phyloP scores from a whole-genome alignment of 305 asterid genomes.

The Petunia hybrid region DNA sequence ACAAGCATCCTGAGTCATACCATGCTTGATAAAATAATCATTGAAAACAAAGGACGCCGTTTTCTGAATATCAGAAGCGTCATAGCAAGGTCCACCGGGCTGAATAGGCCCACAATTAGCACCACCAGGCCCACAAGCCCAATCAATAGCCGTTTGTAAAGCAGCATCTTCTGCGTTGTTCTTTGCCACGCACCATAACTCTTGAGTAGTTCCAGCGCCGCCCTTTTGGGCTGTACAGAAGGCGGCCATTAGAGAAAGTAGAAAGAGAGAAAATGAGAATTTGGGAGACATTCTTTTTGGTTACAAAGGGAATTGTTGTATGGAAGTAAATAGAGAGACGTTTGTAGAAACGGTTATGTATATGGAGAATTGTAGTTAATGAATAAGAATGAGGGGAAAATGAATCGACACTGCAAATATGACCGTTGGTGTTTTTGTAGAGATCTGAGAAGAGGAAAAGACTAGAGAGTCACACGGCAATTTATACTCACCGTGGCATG shows the following conservation, averaged over 20 bases:
- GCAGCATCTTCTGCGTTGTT: conserved; percentile 83
- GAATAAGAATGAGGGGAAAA: neutral
- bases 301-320: neutral
- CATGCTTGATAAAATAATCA: conserved; percentile 68
- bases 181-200: conserved; percentile 93
- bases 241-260: conserved; percentile 38
- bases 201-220: conserved; percentile 35
- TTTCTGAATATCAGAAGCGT: conserved; percentile 57
- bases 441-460: conserved; percentile 4
- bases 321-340: neutral
- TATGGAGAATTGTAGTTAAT: neutral
- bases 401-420: neutral
- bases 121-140: conserved; percentile 86
- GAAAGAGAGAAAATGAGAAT: conserved; percentile 23
- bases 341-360: conserved; percentile 6
- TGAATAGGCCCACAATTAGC: conserved; percentile 78
- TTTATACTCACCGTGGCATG: too few relatives aligned
- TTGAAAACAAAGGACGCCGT: conserved; percentile 89
- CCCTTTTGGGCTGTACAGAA: conserved; percentile 44
- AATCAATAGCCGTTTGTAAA: conserved; percentile 72
- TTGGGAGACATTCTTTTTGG: neutral
- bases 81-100: conserved; percentile 84
- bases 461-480: too few relatives aligned
- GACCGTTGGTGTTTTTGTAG: neutral
- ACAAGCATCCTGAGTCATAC: conserved; percentile 62